Percentiles rank a stretch among this genome's conserved stretches.
phyloP scores from a whole-genome alignment of 345 rosid species.

The Dipteronia dyeriana region DNA sequence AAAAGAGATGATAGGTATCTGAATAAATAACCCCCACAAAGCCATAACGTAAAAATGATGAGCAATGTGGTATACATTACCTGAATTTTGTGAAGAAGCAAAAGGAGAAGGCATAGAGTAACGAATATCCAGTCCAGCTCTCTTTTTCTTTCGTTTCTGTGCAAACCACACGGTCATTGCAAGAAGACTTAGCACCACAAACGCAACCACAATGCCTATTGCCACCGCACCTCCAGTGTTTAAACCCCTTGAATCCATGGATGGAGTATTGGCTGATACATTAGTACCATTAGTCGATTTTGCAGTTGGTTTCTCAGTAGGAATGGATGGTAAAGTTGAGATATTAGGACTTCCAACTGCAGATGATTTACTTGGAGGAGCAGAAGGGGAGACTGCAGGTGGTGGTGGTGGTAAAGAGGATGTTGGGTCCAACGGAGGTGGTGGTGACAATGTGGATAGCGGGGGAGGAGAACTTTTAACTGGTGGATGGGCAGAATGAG shows the following conservation, averaged over 20 bases:
- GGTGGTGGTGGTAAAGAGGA: constrained; percentile 44
- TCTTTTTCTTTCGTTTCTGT: constrained; percentile 60
- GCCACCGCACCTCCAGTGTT: constrained; percentile 60
- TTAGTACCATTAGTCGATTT: constrained; percentile 46
- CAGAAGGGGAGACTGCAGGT: constrained; percentile 51
- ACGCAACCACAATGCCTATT: constrained; percentile 64
- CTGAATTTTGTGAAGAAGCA: constrained; percentile 91
- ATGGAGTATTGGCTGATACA: constrained; percentile 38
- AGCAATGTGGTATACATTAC: constrained; percentile 37
- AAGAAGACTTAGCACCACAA: constrained; percentile 63
- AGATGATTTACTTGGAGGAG: constrained; percentile 49
- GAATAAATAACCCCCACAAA: neutral
- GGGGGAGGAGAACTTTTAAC: constrained; percentile 41
- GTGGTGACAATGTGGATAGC: constrained; percentile 36
- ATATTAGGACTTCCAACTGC: constrained; percentile 34
- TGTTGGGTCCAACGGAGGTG: constrained; percentile 59
- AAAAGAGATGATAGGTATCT: neutral
- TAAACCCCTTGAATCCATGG: constrained; percentile 42
- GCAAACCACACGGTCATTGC: constrained; percentile 71
- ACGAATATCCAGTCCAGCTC: constrained; percentile 41
- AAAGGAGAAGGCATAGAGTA: constrained; percentile 72
- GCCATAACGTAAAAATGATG: neutral
- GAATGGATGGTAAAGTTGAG: constrained; percentile 65
- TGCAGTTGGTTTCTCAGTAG: constrained; percentile 80
- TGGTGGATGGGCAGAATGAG: constrained; percentile 54